Percentiles rank a stretch among this genome's conserved stretches.
Evolutionary conservation across 31 red algal species (phyloP).

Genomic region (Asparagopsis taxiformis): DNA sequence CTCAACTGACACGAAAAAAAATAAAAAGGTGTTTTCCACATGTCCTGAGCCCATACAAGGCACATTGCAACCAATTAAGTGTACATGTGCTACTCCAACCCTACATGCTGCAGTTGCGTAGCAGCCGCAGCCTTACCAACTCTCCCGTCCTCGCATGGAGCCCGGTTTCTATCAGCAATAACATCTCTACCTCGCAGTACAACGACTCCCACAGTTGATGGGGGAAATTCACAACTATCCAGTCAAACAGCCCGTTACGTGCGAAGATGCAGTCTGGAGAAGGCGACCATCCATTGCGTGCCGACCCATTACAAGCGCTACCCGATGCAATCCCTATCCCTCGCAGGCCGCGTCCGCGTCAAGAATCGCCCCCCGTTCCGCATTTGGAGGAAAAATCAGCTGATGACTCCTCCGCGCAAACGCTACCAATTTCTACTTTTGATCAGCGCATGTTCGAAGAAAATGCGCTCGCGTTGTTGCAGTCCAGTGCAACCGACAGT

Average conservation of each 20-base stretch:
- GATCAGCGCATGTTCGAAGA: neutral
- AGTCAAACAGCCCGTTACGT: neutral
- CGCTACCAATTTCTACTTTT: neutral
- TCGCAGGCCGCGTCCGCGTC: conserved; percentile 24
- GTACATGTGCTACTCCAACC: no score
- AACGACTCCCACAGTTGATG: neutral
- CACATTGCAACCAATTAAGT: no score
- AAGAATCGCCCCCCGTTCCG: neutral
- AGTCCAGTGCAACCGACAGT: neutral
- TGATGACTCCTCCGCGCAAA: neutral
- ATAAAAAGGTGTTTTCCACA: no score
- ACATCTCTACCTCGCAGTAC: no score
- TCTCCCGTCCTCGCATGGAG: no score
- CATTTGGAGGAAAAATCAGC: neutral
- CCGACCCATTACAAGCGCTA: conserved; percentile 43
- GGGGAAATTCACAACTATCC: neutral
- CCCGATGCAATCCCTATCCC: conserved; percentile 47
- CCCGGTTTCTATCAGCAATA: no score
- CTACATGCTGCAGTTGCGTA: no score
- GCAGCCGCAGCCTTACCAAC: no score
- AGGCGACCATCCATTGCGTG: conserved; percentile 44
- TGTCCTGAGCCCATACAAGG: no score
- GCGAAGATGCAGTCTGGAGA: conserved; percentile 16
- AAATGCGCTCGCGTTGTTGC: neutral
- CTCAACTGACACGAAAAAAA: no score